Evolutionary conservation across 2,329 filamentous ascomycete genomes (phyloP), one percentile per base, ranked within the genome.

Genomic region (Trichoderma hamatum): DNA sequence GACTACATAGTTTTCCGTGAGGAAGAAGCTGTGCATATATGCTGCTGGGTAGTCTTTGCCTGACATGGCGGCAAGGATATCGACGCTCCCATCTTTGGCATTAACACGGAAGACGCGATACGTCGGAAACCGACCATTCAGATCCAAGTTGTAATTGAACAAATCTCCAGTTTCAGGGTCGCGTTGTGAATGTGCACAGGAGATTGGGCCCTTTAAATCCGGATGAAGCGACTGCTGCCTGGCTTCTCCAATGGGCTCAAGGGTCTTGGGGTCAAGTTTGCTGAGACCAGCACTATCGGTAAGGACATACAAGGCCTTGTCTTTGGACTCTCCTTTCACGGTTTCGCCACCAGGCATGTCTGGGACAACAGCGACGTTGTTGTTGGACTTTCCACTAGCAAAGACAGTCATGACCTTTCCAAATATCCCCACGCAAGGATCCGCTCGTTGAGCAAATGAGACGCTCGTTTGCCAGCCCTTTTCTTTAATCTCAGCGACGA

Each of bases 1-100:
- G 0, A 96, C 80, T 2, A 94, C 87, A 74, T 90, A 91, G 73
- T 89, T 87, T 19, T 87, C 80, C 0, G 92, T 91, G 30, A 96
- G 79, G 74, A 93, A 93, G 73, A 95, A 85, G 10, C 92, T 95
- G 80, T 96, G 93, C n/a, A 96, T 87, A 74, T 96, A 96, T 0
- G 92, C 89, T 0, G 90, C 81, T 2, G 80, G 80, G 3, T 84
- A 76, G 3, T 82, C 80, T 4, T 79, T 78, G 3, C 81, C 82
- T 0, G 80, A 78, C 70, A 96, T 86, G 0, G 86, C 89, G 3
- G 92, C 92, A 0, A 96, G 84, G 21, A 96, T 89, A 0, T 88
- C 85, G 0, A 91, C 92, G 67, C 87, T 81, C 0, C 90, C 91
- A 0, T 88, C 90, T 0, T 83, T 76, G 0, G 88, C 86, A 21